Evolutionary conservation across 75 land plant genomes (phyloP).

Genomic region (Cupressus sempervirens): DNA sequence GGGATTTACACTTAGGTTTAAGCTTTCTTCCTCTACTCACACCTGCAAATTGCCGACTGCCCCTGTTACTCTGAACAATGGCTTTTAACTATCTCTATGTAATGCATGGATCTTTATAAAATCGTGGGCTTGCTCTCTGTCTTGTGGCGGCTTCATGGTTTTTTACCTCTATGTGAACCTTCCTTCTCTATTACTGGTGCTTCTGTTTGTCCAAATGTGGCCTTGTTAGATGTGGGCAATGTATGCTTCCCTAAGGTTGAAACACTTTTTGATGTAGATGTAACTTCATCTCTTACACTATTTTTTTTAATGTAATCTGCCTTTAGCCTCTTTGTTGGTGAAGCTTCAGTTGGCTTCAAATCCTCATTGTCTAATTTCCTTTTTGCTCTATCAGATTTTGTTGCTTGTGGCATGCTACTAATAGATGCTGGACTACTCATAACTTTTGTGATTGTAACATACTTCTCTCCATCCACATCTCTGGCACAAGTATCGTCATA

Average conservation of each 20-base stretch:
- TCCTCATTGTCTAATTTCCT: slow-evolving; percentile 72
- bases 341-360: slow-evolving; percentile 35
- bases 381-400: slow-evolving; percentile 52
- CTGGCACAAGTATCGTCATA: slow-evolving; percentile 84
- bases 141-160: too few species aligned
- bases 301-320: slow-evolving; percentile 21
- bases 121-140: too few species aligned
- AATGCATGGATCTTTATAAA: too few species aligned
- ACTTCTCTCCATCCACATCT: slow-evolving; percentile 69
- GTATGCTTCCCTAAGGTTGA: slow-evolving; percentile 30
- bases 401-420: slow-evolving; percentile 35
- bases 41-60: too few species aligned
- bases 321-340: slow-evolving; percentile 62
- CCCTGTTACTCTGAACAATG: too few species aligned
- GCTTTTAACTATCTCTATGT: too few species aligned
- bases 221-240: slow-evolving; percentile 19
- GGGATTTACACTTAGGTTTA: too few species aligned
- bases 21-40: too few species aligned
- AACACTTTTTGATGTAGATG: slow-evolving; percentile 17
- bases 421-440: slow-evolving; percentile 34
- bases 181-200: slow-evolving; percentile 83
- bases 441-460: slow-evolving; percentile 24
- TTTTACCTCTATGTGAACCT: too few species aligned
- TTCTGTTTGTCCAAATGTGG: slow-evolving; percentile 25
- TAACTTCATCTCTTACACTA: slow-evolving; percentile 36